phyloP scores from a whole-genome alignment of 495 filamentous ascomycete species.

The Aspergillus egyptiacus region DNA sequence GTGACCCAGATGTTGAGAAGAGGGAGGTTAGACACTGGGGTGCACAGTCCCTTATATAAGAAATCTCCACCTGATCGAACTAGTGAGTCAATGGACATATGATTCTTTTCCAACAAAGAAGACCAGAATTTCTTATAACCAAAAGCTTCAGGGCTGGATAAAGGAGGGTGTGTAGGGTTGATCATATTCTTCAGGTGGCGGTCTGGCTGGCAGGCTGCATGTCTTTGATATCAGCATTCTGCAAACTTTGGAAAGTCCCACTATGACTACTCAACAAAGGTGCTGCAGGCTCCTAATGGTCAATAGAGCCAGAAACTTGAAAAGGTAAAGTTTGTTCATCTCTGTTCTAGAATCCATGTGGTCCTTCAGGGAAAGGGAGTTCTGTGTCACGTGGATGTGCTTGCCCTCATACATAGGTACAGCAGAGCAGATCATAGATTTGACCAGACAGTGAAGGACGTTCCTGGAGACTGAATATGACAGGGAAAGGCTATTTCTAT shows the following conservation, averaged over 20 bases:
- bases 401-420: conserved; percentile 7
- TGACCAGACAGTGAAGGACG: no score
- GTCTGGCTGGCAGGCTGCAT: neutral
- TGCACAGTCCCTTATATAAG: conserved; percentile 8
- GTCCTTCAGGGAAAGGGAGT: neutral
- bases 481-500: no score
- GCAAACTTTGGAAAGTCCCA: neutral
- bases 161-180: neutral
- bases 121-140: neutral
- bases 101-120: neutral
- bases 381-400: conserved; percentile 11
- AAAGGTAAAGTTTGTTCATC: no score
- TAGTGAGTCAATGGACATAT: neutral
- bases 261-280: no score
- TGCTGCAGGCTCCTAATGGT: neutral
- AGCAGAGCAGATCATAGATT: neutral
- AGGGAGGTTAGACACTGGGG: neutral
- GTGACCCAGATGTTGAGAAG: neutral
- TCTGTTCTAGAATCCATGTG: neutral
- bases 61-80: neutral
- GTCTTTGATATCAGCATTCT: neutral
- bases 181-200: neutral
- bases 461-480: no score
- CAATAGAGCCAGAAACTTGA: neutral
- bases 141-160: neutral